Evolutionary conservation across 2,329 filamentous ascomycete genomes (phyloP).

Genomic region (Dichotomopilus funicola): DNA sequence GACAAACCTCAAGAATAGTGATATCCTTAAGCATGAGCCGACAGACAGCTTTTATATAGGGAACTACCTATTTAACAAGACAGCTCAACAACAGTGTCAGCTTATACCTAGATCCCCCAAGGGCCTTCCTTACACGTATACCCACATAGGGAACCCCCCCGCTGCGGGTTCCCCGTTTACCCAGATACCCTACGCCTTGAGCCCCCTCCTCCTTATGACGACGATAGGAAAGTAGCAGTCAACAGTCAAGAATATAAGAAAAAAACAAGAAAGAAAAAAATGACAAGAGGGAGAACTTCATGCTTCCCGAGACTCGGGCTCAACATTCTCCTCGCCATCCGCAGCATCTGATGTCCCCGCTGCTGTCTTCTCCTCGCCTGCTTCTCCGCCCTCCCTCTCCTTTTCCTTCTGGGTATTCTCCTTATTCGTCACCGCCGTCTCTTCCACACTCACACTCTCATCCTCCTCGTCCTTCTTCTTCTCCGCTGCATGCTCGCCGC

Average conservation of each 20-base stretch:
- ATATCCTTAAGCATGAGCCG: too few relatives aligned
- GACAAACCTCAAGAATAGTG: too few relatives aligned
- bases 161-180: too few relatives aligned
- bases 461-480: conserved; percentile 16
- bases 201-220: neutral
- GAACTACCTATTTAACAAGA: too few relatives aligned
- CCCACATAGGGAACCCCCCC: too few relatives aligned
- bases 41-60: too few relatives aligned
- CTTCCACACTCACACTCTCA: conserved; percentile 14
- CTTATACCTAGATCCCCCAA: too few relatives aligned
- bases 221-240: neutral
- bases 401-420: neutral
- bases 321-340: conserved; percentile 17
- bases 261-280: neutral
- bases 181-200: too few relatives aligned
- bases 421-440: conserved; percentile 20
- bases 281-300: neutral
- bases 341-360: neutral
- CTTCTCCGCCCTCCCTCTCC: conserved; percentile 11
- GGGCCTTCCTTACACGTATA: too few relatives aligned
- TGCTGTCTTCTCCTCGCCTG: conserved; percentile 25
- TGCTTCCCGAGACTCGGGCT: conserved; percentile 20
- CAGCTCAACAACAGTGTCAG: too few relatives aligned
- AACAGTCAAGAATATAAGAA: neutral
- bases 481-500: conserved; percentile 2